These are phyloP conservation scores for Pleurostoma richardsiae DNA, from an alignment of 2,329 filamentous ascomycete species.

Conservation along the genomic window DNA sequence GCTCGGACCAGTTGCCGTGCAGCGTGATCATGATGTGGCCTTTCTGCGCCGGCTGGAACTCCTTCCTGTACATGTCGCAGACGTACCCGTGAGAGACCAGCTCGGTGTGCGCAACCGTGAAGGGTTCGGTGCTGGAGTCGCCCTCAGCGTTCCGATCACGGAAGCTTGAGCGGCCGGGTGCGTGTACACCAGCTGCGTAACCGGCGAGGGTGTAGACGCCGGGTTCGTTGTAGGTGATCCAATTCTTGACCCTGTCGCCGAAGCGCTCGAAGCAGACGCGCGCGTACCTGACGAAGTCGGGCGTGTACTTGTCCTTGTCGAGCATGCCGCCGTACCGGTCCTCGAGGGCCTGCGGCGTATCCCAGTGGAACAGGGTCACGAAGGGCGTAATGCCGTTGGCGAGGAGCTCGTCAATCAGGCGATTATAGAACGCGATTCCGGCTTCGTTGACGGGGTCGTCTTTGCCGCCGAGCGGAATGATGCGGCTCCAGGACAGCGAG, in stretches of 20 bases:
- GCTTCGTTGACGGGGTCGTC: conserved; percentile 58
- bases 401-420: conserved; percentile 54
- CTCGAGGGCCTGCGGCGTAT: conserved; percentile 53
- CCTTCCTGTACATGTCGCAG: conserved; percentile 29
- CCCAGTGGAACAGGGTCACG: conserved; percentile 62
- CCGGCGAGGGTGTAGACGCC: conserved; percentile 26
- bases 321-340: conserved; percentile 56
- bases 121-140: conserved; percentile 27
- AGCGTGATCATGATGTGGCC: conserved; percentile 34
- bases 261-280: conserved; percentile 53
- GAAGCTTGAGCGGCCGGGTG: conserved; percentile 21
- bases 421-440: conserved; percentile 54
- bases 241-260: conserved; percentile 53
- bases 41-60: conserved; percentile 28
- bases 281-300: conserved; percentile 54
- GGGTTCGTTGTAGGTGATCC: conserved; percentile 39
- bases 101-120: conserved; percentile 31
- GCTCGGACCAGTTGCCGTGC: conserved; percentile 35
- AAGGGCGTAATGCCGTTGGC: conserved; percentile 54
- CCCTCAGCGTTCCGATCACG: conserved; percentile 23
- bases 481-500: conserved; percentile 59
- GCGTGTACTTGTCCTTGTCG: conserved; percentile 56
- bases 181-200: conserved; percentile 27
- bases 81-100: conserved; percentile 30
- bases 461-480: conserved; percentile 59